Evolutionary conservation across 1,139 yeast genomes (phyloP).

Genomic region (Hemisphaericaspora lyxosophila): DNA sequence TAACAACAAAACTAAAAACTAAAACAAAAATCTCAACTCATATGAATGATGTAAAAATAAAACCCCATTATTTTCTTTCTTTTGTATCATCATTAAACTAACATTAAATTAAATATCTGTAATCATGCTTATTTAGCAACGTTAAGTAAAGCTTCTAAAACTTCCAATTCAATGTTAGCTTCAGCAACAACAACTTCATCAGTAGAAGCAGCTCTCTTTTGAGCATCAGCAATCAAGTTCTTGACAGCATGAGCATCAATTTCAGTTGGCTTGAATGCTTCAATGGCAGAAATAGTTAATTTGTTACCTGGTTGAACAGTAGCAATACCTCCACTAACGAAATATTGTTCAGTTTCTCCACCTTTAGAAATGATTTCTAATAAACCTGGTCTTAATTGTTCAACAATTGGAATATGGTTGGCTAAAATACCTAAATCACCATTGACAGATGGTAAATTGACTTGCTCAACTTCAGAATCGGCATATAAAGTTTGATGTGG

Average conservation of each 20-base stretch:
- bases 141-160: conserved; percentile 88
- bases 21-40: background rate
- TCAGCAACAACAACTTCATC: conserved; percentile 91
- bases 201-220: conserved; percentile 81
- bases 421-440: conserved; percentile 98
- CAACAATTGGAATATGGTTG: conserved; percentile 96
- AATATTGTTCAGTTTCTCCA: conserved; percentile 77
- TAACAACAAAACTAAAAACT: background rate
- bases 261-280: conserved; percentile 90
- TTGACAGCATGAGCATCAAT: conserved; percentile 81
- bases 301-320: conserved; percentile 94
- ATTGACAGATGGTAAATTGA: conserved; percentile 91
- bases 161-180: conserved; percentile 94
- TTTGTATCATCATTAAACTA: background rate
- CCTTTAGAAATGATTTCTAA: conserved; percentile 84
- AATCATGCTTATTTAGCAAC: conserved; percentile 65
- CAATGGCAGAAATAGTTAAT: conserved; percentile 89
- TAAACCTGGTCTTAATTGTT: conserved; percentile 95
- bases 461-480: conserved; percentile 69
- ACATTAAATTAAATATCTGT: background rate
- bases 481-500: conserved; percentile 72
- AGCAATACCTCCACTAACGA: conserved; percentile 96
- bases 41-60: background rate
- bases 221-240: conserved; percentile 87
- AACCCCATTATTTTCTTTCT: background rate